Percentiles rank a stretch among this genome's conserved stretches.
Conservation (phyloP, 1,139 yeast species). For the Yamadazyma pseudoaaseri region DNA sequence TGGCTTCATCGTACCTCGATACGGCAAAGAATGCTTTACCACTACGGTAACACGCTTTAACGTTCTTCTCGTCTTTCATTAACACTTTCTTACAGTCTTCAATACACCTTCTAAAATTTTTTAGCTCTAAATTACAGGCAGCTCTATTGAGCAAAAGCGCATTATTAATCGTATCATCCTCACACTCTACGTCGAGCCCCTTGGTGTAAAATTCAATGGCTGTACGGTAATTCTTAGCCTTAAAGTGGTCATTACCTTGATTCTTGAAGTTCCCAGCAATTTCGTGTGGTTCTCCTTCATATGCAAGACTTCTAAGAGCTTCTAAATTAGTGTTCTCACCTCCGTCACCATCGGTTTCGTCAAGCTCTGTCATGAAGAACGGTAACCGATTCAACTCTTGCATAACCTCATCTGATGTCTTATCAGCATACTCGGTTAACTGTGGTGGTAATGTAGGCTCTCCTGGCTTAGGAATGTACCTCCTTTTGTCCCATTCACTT, state of each 20-base stretch:
- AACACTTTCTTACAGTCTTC: slow-evolving; percentile 82
- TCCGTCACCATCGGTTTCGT: slow-evolving; percentile 73
- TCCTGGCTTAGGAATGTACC: slow-evolving; percentile 71
- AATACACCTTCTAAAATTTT: slow-evolving; percentile 81
- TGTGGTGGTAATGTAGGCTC: slow-evolving; percentile 87
- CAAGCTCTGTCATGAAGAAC: slow-evolving; percentile 89
- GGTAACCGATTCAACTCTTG: slow-evolving; percentile 82
- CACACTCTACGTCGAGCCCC: slow-evolving; percentile 72
- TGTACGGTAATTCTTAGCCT: slow-evolving; percentile 63
- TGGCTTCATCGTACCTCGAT: slow-evolving; percentile 70
- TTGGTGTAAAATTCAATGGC: slow-evolving; percentile 80
- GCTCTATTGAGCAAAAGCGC: slow-evolving; percentile 81
- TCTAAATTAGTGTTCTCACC: slow-evolving; percentile 77
- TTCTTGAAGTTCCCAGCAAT: slow-evolving; percentile 84
- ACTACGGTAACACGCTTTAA: slow-evolving; percentile 84
- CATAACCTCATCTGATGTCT: slow-evolving; percentile 74
- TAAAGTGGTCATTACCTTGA: slow-evolving; percentile 90
- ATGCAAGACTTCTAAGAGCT: slow-evolving; percentile 87
- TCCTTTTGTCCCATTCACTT: slow-evolving; percentile 51
- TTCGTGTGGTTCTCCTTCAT: slow-evolving; percentile 95
- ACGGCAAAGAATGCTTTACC: slow-evolving; percentile 77
- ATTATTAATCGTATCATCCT: slow-evolving; percentile 49
- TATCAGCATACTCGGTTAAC: slow-evolving; percentile 61
- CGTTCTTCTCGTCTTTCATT: slow-evolving; percentile 60
- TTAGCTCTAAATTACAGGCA: slow-evolving; percentile 83